Evolutionary conservation across 495 filamentous ascomycete genomes (phyloP).

Genomic region (Penicillium paxilli): DNA sequence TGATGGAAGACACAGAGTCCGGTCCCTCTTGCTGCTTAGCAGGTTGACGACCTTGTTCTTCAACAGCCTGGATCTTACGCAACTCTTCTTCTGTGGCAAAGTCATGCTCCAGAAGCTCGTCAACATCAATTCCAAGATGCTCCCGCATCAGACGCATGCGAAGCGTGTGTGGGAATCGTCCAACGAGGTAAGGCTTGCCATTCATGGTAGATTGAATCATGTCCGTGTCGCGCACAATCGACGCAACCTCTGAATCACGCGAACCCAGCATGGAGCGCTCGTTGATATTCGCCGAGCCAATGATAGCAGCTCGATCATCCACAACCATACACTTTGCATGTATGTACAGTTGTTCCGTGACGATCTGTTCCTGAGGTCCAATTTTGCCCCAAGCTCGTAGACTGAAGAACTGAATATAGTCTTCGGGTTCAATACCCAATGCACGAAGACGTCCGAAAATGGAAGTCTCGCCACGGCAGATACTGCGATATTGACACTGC

Average conservation of each 20-base stretch:
- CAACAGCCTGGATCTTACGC: slow-evolving; percentile 41
- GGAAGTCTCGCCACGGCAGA: slow-evolving; percentile 88
- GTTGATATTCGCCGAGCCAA: slow-evolving; percentile 98
- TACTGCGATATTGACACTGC: slow-evolving; percentile 96
- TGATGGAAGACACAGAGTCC: slow-evolving; percentile 36
- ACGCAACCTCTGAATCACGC: slow-evolving; percentile 89
- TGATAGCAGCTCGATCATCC: slow-evolving; percentile 90
- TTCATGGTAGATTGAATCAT: slow-evolving; percentile 93
- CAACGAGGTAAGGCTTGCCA: slow-evolving; percentile 82
- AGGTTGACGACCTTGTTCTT: slow-evolving; percentile 32
- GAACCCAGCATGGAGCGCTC: slow-evolving; percentile 93
- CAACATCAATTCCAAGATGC: slow-evolving; percentile 92
- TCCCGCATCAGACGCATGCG: slow-evolving; percentile 95
- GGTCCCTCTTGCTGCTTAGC: slow-evolving; percentile 22
- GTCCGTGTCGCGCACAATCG: slow-evolving; percentile 89
- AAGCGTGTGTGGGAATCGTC: slow-evolving; percentile 88
- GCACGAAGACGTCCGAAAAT: slow-evolving; percentile 86
- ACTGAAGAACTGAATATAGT: slow-evolving; percentile 95
- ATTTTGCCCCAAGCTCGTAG: slow-evolving; percentile 92
- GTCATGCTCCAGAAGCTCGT: slow-evolving; percentile 85
- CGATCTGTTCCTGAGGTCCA: slow-evolving; percentile 74
- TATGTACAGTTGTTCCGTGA: slow-evolving; percentile 97
- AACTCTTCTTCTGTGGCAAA: slow-evolving; percentile 47
- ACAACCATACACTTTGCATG: slow-evolving; percentile 98
- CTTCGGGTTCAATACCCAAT: slow-evolving; percentile 88